These are phyloP conservation scores for Saccharata proteae DNA, from an alignment of 2,329 filamentous ascomycete species.

Conservation along the genomic window DNA sequence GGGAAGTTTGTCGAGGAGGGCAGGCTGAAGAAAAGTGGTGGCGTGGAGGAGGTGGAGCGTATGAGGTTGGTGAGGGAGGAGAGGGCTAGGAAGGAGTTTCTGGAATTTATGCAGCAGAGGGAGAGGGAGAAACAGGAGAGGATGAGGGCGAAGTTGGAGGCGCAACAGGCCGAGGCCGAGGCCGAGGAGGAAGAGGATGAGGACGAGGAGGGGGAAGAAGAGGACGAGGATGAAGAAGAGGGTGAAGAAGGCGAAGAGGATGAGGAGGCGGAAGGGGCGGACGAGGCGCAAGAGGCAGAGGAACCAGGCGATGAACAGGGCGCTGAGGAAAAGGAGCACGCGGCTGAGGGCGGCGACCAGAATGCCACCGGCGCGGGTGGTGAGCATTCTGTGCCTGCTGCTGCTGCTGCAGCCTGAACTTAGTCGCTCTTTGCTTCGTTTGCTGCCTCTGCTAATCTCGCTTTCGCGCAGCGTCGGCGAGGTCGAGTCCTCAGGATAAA, in stretches of 20 bases:
- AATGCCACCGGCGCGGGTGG: too few species aligned
- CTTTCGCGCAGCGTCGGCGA: too few species aligned
- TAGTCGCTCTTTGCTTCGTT: too few species aligned
- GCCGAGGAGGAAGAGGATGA: slow-evolving; percentile 17
- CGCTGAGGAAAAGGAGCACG: slow-evolving; percentile 7
- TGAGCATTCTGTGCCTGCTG: too few species aligned
- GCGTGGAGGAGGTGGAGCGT: slow-evolving; percentile 86
- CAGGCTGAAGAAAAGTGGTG: slow-evolving; percentile 90
- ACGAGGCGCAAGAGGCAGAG: slow-evolving; percentile 7
- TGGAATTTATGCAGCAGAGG: slow-evolving; percentile 40
- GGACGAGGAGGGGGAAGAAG: slow-evolving; percentile 13
- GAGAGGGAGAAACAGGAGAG: slow-evolving; percentile 33
- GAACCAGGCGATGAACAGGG: slow-evolving; percentile 7
- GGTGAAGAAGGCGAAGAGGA: slow-evolving; percentile 1
- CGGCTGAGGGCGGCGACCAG: too few species aligned
- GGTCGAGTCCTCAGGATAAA: too few species aligned
- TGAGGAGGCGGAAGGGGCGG: slow-evolving; percentile 4
- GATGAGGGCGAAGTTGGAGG: slow-evolving; percentile 5
- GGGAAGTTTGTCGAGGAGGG: slow-evolving; percentile 76
- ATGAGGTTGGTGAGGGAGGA: slow-evolving; percentile 78
- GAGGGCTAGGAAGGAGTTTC: slow-evolving; percentile 64
- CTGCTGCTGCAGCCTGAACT: too few species aligned
- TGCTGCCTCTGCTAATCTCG: too few species aligned
- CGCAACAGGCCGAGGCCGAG: slow-evolving; percentile 18
- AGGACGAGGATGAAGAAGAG: slow-evolving; percentile 12